Evolutionary conservation across 2,329 filamentous ascomycete species (phyloP).

Genomic region (Penicillium occitanis): DNA sequence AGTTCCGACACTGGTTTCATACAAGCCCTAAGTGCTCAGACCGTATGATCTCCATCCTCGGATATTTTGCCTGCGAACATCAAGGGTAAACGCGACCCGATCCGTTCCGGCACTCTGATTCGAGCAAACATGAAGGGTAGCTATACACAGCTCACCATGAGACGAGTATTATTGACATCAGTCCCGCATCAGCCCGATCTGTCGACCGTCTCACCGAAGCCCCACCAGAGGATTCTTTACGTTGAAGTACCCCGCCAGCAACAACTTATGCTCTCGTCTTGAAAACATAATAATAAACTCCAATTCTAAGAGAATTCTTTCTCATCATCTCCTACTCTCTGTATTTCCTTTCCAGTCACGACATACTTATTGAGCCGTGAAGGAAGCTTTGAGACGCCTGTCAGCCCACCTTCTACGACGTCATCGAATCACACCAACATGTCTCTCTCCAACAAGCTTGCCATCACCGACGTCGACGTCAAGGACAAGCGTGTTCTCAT

Average conservation of each 20-base stretch:
- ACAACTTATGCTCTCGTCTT: neutral
- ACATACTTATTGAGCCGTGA: neutral
- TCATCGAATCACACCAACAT: conserved; percentile 50
- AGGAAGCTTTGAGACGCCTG: neutral
- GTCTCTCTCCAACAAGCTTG: conserved; percentile 98
- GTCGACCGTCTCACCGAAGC: conserved; percentile 32
- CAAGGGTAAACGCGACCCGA: conserved; percentile 6
- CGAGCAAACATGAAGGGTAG: neutral
- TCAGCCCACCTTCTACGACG: conserved; percentile 9
- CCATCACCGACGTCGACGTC: conserved; percentile 92
- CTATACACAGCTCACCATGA: conserved; percentile 5
- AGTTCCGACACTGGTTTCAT: neutral
- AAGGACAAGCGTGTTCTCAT: conserved; percentile 98
- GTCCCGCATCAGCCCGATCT: conserved; percentile 43
- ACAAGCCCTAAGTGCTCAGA: neutral
- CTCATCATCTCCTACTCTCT: neutral
- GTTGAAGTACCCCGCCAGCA: conserved; percentile 19
- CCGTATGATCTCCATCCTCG: neutral
- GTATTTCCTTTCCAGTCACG: neutral
- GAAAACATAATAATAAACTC: neutral
- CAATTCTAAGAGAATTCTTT: neutral
- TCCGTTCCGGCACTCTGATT: conserved; percentile 15
- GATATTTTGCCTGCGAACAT: neutral
- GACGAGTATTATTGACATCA: conserved; percentile 36
- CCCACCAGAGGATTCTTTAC: conserved; percentile 22